Percentiles rank a stretch among this genome's conserved stretches.
Conservation (phyloP, 495 filamentous ascomycete species). For the Penicillium verhagenii region DNA sequence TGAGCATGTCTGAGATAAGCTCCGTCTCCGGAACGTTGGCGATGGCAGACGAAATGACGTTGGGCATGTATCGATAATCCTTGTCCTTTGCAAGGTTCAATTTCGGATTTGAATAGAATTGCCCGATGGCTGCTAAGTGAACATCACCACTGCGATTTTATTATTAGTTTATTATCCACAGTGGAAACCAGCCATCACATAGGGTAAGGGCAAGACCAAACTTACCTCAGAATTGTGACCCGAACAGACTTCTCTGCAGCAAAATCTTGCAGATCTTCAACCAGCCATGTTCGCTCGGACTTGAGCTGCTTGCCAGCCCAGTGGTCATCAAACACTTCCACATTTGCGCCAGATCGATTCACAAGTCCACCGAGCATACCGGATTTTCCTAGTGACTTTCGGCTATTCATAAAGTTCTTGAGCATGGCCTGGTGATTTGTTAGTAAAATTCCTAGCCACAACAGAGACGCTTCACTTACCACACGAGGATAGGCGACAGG, state of each 20-base stretch:
- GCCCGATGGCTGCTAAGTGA: constrained; percentile 86
- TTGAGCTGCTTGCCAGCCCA: constrained; percentile 98
- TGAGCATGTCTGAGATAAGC: constrained; percentile 84
- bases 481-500: constrained; percentile 93
- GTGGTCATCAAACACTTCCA: constrained; percentile 94
- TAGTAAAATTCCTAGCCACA: constrained; percentile 1
- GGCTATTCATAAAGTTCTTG: constrained; percentile 75
- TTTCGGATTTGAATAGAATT: constrained; percentile 89
- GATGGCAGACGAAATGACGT: constrained; percentile 85
- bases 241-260: constrained; percentile 88
- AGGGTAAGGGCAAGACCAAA: neutral
- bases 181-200: neutral
- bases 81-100: constrained; percentile 74
- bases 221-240: constrained; percentile 79
- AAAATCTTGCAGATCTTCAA: constrained; percentile 86
- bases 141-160: constrained; percentile 70
- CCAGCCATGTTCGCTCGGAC: constrained; percentile 76
- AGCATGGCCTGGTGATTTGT: constrained; percentile 54
- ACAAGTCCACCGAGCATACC: constrained; percentile 79
- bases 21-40: constrained; percentile 91
- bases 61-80: constrained; percentile 93
- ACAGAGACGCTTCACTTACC: constrained; percentile 52
- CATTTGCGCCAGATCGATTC: constrained; percentile 87
- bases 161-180: constrained; percentile 19
- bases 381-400: constrained; percentile 80